A percentile compares a stretch with the other conserved stretches of the same genome.
phyloP scores from a whole-genome alignment of 768 basidiomycete species.

The Boletus tylopilopsis region DNA sequence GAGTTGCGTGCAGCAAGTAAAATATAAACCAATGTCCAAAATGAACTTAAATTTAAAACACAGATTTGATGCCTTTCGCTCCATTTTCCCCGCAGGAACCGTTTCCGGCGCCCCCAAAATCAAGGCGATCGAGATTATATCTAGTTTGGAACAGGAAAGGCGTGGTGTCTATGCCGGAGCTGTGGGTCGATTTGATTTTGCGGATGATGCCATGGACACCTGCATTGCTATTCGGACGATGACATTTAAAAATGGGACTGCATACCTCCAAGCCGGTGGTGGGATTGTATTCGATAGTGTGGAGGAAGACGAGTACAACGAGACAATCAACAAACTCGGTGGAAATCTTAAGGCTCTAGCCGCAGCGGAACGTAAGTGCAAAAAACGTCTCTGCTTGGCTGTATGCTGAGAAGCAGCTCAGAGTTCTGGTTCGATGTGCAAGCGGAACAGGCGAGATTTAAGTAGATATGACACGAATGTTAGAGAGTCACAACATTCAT shows the following conservation, averaged over 20 bases:
- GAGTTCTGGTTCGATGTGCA: conserved; percentile 73
- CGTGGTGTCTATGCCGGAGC: conserved; percentile 96
- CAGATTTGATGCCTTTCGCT: conserved; percentile 97
- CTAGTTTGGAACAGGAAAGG: conserved; percentile 80
- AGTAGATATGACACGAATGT: conserved; percentile 16
- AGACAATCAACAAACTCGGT: conserved; percentile 92
- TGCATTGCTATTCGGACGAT: conserved; percentile 99
- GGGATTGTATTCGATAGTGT: conserved; percentile 97
- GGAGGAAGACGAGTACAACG: conserved; percentile 95
- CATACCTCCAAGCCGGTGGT: conserved; percentile 93
- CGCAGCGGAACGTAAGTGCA: conserved; percentile 76
- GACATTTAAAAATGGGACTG: conserved; percentile 90
- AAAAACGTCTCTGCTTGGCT: conserved; percentile 1
- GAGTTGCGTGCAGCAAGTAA: conserved; percentile 6
- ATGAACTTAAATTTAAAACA: background rate
- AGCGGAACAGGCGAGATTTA: conserved; percentile 35
- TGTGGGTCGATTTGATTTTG: conserved; percentile 97
- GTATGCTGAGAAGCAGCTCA: conserved; percentile 31
- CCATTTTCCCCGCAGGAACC: conserved; percentile 98
- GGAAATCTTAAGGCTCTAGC: conserved; percentile 85
- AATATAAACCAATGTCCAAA: conserved; percentile 1
- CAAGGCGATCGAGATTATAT: conserved; percentile 93
- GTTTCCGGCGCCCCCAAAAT: conserved; percentile 99
- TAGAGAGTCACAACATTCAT: conserved; percentile 14
- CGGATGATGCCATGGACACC: conserved; percentile 92